Percentiles rank a stretch among this genome's conserved stretches.
Evolutionary conservation across 257 asterid species (phyloP).

Genomic region (Solanum chmielewskii): DNA sequence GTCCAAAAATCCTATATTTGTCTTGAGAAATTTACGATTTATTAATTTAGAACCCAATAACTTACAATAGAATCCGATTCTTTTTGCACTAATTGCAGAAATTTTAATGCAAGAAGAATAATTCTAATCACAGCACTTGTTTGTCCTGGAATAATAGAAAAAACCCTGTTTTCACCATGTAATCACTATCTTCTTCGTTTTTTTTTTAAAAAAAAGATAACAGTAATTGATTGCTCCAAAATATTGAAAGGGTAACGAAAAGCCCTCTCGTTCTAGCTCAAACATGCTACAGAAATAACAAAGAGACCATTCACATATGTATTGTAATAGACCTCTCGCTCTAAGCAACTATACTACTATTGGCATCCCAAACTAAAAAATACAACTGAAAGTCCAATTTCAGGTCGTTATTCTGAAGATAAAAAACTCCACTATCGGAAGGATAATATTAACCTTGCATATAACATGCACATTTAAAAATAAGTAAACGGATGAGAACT

Average conservation of each 20-base stretch:
- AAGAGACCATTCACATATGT: neutral
- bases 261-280: neutral
- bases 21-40: neutral
- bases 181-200: neutral
- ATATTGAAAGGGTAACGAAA: neutral
- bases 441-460: neutral
- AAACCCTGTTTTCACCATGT: neutral
- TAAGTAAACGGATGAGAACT: neutral
- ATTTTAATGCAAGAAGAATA: neutral
- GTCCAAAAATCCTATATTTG: neutral
- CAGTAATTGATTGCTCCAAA: neutral
- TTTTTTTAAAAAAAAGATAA: neutral
- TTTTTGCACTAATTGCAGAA: neutral
- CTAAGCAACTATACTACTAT: neutral
- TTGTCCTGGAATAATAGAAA: neutral
- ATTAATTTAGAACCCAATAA: too few relatives aligned
- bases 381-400: neutral
- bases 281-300: neutral
- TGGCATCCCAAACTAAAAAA: neutral
- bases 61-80: neutral
- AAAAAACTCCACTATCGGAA: neutral
- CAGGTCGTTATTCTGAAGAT: neutral
- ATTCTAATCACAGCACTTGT: neutral
- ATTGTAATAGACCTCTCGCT: neutral
- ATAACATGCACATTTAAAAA: neutral